These are phyloP conservation scores for Cytospora piceae DNA, from an alignment of 2,329 filamentous ascomycete genomes.

Conservation along the genomic window DNA sequence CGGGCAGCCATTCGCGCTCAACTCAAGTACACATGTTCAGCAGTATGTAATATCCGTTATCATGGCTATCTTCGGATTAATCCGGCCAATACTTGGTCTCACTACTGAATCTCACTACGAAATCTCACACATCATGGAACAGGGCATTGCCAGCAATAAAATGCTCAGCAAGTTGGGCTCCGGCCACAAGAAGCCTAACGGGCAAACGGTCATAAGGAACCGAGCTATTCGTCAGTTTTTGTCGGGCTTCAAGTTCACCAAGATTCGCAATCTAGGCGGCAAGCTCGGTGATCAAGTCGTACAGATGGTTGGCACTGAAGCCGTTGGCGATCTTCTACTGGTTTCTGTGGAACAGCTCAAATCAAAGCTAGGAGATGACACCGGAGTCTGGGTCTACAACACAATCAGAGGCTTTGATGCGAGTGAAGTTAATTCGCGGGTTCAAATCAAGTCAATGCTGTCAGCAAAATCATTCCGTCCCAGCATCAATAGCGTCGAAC, in stretches of 20 bases:
- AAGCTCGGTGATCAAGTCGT: conserved; percentile 89
- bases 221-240: conserved; percentile 81
- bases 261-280: conserved; percentile 92
- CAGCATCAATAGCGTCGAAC: conserved; percentile 75
- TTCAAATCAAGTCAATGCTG: conserved; percentile 95
- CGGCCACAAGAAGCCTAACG: conserved; percentile 88
- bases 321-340: conserved; percentile 73
- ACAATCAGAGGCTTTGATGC: conserved; percentile 83
- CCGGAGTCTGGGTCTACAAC: conserved; percentile 82
- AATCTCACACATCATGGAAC: conserved; percentile 7
- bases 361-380: conserved; percentile 79
- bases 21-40: conserved; percentile 85
- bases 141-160: conserved; percentile 85
- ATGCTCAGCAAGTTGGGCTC: conserved; percentile 94
- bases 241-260: conserved; percentile 85
- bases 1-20: conserved; percentile 69
- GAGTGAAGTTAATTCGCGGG: conserved; percentile 87
- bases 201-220: conserved; percentile 91
- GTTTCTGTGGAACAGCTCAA: conserved; percentile 77
- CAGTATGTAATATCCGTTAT: conserved; percentile 6
- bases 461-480: conserved; percentile 95
- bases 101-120: neutral
- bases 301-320: conserved; percentile 79
- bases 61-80: neutral
- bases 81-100: no score